These are phyloP conservation scores for Stephania yunnanensis DNA, from an alignment of 164 flowering plant species.

Conservation along the genomic window DNA sequence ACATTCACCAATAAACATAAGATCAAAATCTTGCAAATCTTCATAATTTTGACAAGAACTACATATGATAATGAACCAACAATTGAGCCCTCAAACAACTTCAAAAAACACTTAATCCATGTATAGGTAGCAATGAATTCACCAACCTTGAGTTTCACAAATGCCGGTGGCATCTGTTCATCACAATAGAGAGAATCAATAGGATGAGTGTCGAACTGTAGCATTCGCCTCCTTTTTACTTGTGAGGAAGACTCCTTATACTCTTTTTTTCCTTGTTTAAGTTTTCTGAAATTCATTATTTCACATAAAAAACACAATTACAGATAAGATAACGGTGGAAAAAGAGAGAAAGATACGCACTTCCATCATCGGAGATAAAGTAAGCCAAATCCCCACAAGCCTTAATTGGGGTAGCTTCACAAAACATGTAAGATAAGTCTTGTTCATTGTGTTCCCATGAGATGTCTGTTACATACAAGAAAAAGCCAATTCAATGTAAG, in stretches of 20 bases:
- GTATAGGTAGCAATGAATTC: background rate
- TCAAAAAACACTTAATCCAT: no score
- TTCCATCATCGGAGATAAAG: conserved; percentile 34
- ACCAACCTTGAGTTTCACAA: conserved; percentile 49
- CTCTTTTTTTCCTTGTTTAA: conserved; percentile 35
- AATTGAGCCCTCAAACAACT: no score
- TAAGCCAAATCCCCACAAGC: conserved; percentile 67
- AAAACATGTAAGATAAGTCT: conserved; percentile 52
- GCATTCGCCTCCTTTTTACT: conserved; percentile 73
- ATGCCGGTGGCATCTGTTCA: conserved; percentile 40
- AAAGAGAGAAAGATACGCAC: conserved; percentile 6
- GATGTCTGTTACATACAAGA: conserved; percentile 30
- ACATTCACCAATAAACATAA: no score
- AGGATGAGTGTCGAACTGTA: conserved; percentile 47
- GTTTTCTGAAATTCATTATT: conserved; percentile 36
- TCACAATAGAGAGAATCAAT: conserved; percentile 29
- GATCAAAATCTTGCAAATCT: no score
- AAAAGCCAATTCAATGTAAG: background rate
- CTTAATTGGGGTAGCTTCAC: conserved; percentile 74
- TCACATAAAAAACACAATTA: conserved; percentile 1
- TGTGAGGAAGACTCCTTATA: conserved; percentile 42
- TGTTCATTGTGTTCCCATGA: conserved; percentile 51
- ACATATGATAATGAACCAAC: no score
- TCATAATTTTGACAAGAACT: no score
- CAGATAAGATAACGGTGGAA: background rate